Percentiles rank a stretch among this genome's conserved stretches.
phyloP scores from a whole-genome alignment of 257 asterid genomes.

The Solanum bulbocastanum region DNA sequence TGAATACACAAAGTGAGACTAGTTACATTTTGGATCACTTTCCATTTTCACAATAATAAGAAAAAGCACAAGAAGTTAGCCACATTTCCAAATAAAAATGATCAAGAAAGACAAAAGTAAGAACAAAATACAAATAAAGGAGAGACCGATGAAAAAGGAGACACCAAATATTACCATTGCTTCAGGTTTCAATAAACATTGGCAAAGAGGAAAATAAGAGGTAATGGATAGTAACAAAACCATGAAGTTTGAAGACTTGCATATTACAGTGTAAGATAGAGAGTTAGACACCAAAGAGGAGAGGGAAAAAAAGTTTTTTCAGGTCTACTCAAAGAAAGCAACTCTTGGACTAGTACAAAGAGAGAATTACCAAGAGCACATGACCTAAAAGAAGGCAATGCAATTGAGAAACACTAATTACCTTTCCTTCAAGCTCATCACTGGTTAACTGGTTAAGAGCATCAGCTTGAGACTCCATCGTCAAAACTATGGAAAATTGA shows the following conservation, averaged over 20 bases:
- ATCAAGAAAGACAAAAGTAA: not conserved
- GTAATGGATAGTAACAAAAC: not conserved
- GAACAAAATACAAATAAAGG: not conserved
- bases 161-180: not conserved
- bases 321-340: not conserved
- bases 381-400: not conserved
- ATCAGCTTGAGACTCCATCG: slow-evolving; percentile 93
- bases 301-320: not conserved
- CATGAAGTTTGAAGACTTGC: not conserved
- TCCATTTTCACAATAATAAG: not conserved
- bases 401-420: slow-evolving; percentile 5
- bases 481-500: slow-evolving; percentile 45
- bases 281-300: not conserved
- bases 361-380: not conserved
- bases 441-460: slow-evolving; percentile 66
- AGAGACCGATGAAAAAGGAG: not conserved
- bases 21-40: not conserved
- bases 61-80: not conserved
- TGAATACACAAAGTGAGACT: not conserved
- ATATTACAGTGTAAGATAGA: not conserved
- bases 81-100: not conserved
- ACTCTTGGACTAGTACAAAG: not conserved
- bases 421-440: slow-evolving; percentile 98
- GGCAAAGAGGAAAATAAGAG: not conserved
- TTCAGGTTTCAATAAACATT: not conserved